Evolutionary conservation across 805 yeast genomes (phyloP).

Genomic region (Nakazawaea molendinolei): DNA sequence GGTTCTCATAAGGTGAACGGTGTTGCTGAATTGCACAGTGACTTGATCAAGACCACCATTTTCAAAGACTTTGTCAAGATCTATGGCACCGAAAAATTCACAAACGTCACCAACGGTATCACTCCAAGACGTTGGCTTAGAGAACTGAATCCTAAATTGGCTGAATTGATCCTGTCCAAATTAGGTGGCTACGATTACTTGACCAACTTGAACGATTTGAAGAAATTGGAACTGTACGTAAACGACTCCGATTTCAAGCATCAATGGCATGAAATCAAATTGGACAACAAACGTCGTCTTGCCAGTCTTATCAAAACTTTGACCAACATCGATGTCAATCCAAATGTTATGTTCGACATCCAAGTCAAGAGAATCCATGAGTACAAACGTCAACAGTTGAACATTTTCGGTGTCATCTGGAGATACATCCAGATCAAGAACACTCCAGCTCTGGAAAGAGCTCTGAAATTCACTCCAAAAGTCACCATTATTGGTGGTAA

Average conservation of each 20-base stretch:
- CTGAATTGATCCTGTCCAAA: slow-evolving; percentile 65
- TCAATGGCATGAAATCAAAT: slow-evolving; percentile 68
- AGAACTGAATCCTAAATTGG: slow-evolving; percentile 83
- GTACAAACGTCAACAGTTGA: slow-evolving; percentile 91
- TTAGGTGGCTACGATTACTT: slow-evolving; percentile 66
- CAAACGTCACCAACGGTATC: slow-evolving; percentile 90
- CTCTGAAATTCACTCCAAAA: slow-evolving; percentile 57
- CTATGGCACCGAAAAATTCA: slow-evolving; percentile 77
- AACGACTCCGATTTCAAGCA: slow-evolving; percentile 63
- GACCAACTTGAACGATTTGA: slow-evolving; percentile 60
- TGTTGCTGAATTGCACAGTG: slow-evolving; percentile 93
- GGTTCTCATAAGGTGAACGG: slow-evolving; percentile 94
- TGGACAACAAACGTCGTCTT: slow-evolving; percentile 59
- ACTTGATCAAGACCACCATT: slow-evolving; percentile 80
- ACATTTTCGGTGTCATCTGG: slow-evolving; percentile 82
- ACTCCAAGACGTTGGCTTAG: slow-evolving; percentile 96
- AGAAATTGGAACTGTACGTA: slow-evolving; percentile 56
- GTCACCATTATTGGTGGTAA: slow-evolving; percentile 88
- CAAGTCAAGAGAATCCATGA: slow-evolving; percentile 96
- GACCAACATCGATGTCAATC: slow-evolving; percentile 60
- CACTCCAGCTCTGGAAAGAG: slow-evolving; percentile 55
- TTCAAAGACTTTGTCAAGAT: slow-evolving; percentile 84
- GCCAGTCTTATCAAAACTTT: slow-evolving; percentile 59
- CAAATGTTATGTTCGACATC: slow-evolving; percentile 74
- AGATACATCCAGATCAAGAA: slow-evolving; percentile 74